phyloP scores from a whole-genome alignment of 1,284 basidiomycete species.

The Exobasidium cylindrosporum region DNA sequence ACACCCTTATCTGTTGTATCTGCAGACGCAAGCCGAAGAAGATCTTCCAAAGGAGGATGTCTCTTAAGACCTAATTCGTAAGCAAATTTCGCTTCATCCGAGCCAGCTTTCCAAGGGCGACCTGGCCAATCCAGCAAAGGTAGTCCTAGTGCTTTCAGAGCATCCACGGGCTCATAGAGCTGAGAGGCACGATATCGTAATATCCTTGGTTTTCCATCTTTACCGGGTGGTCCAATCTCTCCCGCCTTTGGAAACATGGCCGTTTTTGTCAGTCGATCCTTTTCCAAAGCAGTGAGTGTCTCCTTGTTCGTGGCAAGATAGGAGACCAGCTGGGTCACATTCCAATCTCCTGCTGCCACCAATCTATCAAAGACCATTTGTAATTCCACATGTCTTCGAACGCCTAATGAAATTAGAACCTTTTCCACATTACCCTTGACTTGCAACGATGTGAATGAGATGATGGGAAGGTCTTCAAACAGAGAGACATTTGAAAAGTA shows the following conservation, averaged over 20 bases:
- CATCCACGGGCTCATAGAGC: constrained; percentile 74
- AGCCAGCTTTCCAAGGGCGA: constrained; percentile 45
- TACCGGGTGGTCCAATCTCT: constrained; percentile 33
- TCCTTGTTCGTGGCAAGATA: constrained; percentile 77
- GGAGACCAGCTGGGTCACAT: constrained; percentile 55
- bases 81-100: constrained; percentile 71
- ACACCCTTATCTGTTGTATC: constrained; percentile 15
- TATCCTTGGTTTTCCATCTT: constrained; percentile 37
- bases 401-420: constrained; percentile 73
- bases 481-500: constrained; percentile 86
- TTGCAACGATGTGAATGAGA: constrained; percentile 67
- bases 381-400: constrained; percentile 77
- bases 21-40: constrained; percentile 54
- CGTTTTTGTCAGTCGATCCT: constrained; percentile 72
- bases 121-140: constrained; percentile 85
- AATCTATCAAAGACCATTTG: constrained; percentile 58
- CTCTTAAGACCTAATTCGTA: constrained; percentile 74
- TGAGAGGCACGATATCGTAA: constrained; percentile 45
- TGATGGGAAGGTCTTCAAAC: constrained; percentile 76
- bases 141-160: constrained; percentile 70
- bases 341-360: constrained; percentile 57
- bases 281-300: constrained; percentile 68
- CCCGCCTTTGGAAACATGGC: constrained; percentile 65
- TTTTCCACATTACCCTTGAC: constrained; percentile 77
- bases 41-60: constrained; percentile 67